Percentiles rank a stretch among this genome's conserved stretches.
Evolutionary conservation across 768 basidiomycete genomes (phyloP).

Genomic region (Tephrocybe sp.): DNA sequence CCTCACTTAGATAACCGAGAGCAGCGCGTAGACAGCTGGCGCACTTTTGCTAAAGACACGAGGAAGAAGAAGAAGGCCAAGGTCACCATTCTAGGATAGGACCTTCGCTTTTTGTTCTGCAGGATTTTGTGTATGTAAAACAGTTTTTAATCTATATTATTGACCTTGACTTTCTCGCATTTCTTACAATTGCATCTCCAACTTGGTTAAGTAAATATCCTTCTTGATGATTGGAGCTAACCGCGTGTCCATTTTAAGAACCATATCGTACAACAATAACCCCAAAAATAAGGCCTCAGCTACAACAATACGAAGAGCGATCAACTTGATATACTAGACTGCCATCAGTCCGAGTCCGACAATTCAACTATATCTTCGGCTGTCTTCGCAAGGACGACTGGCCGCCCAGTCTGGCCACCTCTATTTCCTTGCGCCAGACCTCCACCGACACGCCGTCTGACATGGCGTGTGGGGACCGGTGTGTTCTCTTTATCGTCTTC

Average conservation of each 20-base stretch:
- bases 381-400: slow-evolving; percentile 18
- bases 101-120: slow-evolving; percentile 9
- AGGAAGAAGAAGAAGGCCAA: slow-evolving; percentile 89
- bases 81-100: slow-evolving; percentile 62
- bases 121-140: slow-evolving; percentile 22
- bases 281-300: background rate
- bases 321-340: background rate
- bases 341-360: slow-evolving; percentile 44
- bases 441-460: slow-evolving; percentile 38
- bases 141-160: slow-evolving; percentile 19
- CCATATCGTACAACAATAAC: slow-evolving; percentile 2
- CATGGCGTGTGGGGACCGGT: slow-evolving; percentile 49
- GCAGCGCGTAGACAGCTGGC: slow-evolving; percentile 83
- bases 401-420: slow-evolving; percentile 14
- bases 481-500: slow-evolving; percentile 66
- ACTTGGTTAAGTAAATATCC: slow-evolving; percentile 15
- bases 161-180: slow-evolving; percentile 11
- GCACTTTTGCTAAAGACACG: slow-evolving; percentile 60
- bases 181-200: slow-evolving; percentile 9
- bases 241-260: slow-evolving; percentile 10
- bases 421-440: slow-evolving; percentile 2
- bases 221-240: slow-evolving; percentile 9
- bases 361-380: slow-evolving; percentile 58
- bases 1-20: slow-evolving; percentile 66
- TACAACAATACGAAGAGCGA: background rate